These are phyloP conservation scores for Kalanchoe fedtschenkoi DNA, from an alignment of 164 flowering plant genomes.

Conservation along the genomic window DNA sequence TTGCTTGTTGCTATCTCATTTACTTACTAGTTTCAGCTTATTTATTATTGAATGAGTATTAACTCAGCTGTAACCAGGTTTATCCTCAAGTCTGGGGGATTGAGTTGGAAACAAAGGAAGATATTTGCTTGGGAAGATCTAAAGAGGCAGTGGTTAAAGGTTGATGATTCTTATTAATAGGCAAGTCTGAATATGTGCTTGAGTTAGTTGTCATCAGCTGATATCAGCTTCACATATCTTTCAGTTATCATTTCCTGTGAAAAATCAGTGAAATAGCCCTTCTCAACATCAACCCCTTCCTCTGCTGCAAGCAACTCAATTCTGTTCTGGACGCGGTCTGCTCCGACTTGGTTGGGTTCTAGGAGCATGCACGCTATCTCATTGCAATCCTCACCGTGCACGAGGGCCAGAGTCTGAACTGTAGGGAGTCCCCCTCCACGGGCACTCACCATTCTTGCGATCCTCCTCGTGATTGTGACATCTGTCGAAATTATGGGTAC, in stretches of 20 bases:
- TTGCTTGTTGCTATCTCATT: too few species aligned
- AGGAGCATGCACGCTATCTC: slow-evolving; percentile 71
- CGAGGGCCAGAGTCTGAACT: slow-evolving; percentile 60
- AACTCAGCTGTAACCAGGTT: too few species aligned
- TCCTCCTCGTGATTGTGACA: slow-evolving; percentile 29
- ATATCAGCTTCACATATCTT: slow-evolving; percentile 26
- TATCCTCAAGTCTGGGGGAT: too few species aligned
- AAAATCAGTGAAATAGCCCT: slow-evolving; percentile 66
- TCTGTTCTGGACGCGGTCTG: slow-evolving; percentile 51
- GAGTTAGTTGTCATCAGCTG: slow-evolving; percentile 9
- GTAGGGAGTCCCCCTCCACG: slow-evolving; percentile 77
- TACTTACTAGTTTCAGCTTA: too few species aligned
- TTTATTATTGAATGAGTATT: too few species aligned
- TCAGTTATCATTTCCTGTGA: slow-evolving; percentile 47
- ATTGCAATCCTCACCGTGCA: slow-evolving; percentile 51
- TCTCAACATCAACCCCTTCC: slow-evolving; percentile 57
- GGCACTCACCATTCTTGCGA: slow-evolving; percentile 58
- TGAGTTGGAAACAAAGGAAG: too few species aligned
- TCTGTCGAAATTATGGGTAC: slow-evolving; percentile 57
- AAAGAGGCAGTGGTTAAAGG: too few species aligned
- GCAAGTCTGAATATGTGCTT: not conserved
- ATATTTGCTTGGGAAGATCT: too few species aligned
- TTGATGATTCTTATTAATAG: not conserved
- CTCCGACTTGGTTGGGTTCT: slow-evolving; percentile 56
- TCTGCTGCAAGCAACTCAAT: slow-evolving; percentile 50